These are phyloP conservation scores for Leucosporidium creatinivorum DNA, from an alignment of 768 basidiomycete species.

Conservation along the genomic window DNA sequence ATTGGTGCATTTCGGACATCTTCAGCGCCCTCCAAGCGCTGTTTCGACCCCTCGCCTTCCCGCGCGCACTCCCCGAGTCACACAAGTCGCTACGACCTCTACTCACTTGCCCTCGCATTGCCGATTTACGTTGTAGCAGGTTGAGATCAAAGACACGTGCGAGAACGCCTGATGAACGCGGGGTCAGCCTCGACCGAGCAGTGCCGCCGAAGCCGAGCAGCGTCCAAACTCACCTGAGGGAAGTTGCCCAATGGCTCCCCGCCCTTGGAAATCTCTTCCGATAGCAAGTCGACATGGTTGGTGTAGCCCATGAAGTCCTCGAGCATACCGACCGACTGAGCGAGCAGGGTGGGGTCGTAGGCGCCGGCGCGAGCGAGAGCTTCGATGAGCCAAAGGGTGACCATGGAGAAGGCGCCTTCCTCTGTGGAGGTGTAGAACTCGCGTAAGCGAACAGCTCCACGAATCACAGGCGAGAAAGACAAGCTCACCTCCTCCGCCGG, in stretches of 20 bases:
- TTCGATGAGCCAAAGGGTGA: constrained; percentile 55
- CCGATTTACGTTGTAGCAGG: background rate
- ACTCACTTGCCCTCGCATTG: too few species aligned
- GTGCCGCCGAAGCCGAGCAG: background rate
- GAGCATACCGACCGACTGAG: constrained; percentile 68
- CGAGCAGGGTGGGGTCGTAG: constrained; percentile 60
- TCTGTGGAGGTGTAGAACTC: constrained; percentile 12
- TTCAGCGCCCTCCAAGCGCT: too few species aligned
- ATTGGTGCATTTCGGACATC: too few species aligned
- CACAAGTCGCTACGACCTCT: too few species aligned
- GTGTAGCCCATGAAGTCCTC: constrained; percentile 66
- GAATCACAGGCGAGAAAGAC: background rate
- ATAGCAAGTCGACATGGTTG: constrained; percentile 80
- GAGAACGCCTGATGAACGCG: constrained; percentile 39
- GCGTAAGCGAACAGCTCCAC: too few species aligned
- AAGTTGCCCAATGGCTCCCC: constrained; percentile 37
- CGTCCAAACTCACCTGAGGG: constrained; percentile 23
- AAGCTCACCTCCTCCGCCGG: constrained; percentile 49
- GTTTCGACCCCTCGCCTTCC: too few species aligned
- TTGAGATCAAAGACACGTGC: constrained; percentile 41
- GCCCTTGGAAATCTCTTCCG: constrained; percentile 52
- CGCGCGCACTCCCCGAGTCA: too few species aligned
- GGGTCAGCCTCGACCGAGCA: background rate
- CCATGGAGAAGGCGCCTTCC: constrained; percentile 47
- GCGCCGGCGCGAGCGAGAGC: constrained; percentile 81